Evolutionary conservation across 2,329 filamentous ascomycete genomes (phyloP).

Genomic region (Penicillium sp.): DNA sequence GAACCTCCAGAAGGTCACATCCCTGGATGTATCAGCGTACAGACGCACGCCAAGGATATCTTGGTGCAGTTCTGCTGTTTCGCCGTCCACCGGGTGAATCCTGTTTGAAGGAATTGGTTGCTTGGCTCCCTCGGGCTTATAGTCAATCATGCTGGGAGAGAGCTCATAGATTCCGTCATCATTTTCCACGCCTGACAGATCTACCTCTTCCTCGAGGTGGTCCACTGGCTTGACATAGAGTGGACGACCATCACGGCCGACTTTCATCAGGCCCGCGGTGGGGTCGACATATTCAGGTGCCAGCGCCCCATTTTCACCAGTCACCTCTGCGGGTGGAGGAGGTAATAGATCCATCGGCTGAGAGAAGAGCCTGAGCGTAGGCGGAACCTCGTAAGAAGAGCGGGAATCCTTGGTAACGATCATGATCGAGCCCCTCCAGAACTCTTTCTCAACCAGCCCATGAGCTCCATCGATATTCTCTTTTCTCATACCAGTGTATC

Average conservation of each 20-base stretch:
- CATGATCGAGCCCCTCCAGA: conserved; percentile 94
- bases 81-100: conserved; percentile 63
- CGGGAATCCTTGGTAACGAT: conserved; percentile 86
- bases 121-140: conserved; percentile 39
- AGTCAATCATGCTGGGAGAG: conserved; percentile 50
- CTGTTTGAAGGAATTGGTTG: conserved; percentile 52
- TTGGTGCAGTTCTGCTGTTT: conserved; percentile 76
- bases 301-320: conserved; percentile 61
- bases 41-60: conserved; percentile 81
- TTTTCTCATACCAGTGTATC: conserved; percentile 82
- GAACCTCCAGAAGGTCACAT: conserved; percentile 96
- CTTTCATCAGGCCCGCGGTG: conserved; percentile 80
- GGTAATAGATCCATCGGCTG: conserved; percentile 82
- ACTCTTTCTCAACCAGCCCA: conserved; percentile 62
- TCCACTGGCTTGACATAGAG: conserved; percentile 90
- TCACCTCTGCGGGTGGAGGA: conserved; percentile 70
- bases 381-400: conserved; percentile 77
- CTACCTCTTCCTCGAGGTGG: conserved; percentile 73
- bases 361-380: conserved; percentile 79
- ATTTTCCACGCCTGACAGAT: conserved; percentile 77
- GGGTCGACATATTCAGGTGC: conserved; percentile 84
- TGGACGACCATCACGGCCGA: conserved; percentile 81
- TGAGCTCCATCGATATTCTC: conserved; percentile 36
- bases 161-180: conserved; percentile 82
- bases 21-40: conserved; percentile 79